Percentiles rank a stretch among this genome's conserved stretches.
phyloP scores from a whole-genome alignment of 1,284 basidiomycete species.

The Leccinum pachyderme region DNA sequence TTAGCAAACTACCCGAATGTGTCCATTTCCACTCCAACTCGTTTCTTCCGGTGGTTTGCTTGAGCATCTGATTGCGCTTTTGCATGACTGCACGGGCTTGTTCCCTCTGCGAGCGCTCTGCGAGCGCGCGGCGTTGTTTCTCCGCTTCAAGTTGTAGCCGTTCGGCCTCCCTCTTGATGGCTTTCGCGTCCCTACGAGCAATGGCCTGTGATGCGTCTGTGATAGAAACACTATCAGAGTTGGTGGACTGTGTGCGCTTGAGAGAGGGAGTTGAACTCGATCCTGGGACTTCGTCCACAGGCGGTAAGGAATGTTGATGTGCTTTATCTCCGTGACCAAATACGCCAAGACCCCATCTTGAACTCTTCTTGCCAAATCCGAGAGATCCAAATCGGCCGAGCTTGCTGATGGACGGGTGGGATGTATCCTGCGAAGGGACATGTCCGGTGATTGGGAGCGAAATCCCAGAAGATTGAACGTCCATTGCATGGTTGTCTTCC shows the following conservation, averaged over 20 bases:
- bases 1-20: slow-evolving; percentile 37
- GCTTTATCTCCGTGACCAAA: slow-evolving; percentile 77
- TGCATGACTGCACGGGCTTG: slow-evolving; percentile 94
- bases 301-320: slow-evolving; percentile 56
- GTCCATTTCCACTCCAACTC: slow-evolving; percentile 60
- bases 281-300: slow-evolving; percentile 67
- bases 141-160: slow-evolving; percentile 83
- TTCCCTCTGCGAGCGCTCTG: slow-evolving; percentile 73
- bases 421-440: slow-evolving; percentile 28
- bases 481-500: slow-evolving; percentile 45
- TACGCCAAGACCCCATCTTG: slow-evolving; percentile 64
- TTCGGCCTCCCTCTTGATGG: slow-evolving; percentile 89
- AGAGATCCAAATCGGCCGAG: slow-evolving; percentile 53
- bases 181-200: slow-evolving; percentile 68
- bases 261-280: slow-evolving; percentile 62
- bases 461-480: slow-evolving; percentile 52
- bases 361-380: slow-evolving; percentile 63
- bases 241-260: slow-evolving; percentile 85
- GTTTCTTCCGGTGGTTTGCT: slow-evolving; percentile 49
- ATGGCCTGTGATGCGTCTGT: slow-evolving; percentile 51
- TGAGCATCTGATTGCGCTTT: slow-evolving; percentile 79
- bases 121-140: slow-evolving; percentile 80
- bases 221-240: slow-evolving; percentile 66
- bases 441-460: slow-evolving; percentile 38
- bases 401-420: slow-evolving; percentile 46